Conservation (phyloP, 805 yeast species). For the Saturnispora saitoi region DNA sequence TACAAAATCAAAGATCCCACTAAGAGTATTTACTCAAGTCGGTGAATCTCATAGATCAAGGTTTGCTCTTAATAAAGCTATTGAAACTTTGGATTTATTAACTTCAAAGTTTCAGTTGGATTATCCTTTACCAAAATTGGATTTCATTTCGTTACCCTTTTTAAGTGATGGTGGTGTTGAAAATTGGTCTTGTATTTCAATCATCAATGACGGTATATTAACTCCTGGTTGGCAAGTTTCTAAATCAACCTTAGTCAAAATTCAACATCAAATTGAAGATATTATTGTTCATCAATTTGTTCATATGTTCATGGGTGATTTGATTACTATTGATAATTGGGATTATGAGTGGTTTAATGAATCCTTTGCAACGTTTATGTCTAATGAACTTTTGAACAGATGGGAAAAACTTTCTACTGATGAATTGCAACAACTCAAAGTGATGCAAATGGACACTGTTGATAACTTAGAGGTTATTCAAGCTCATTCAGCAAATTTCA, state of each 20-base stretch:
- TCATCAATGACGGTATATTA: slow-evolving; percentile 44
- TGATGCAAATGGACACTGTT: slow-evolving; percentile 26
- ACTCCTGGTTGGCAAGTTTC: slow-evolving; percentile 27
- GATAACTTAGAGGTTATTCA: slow-evolving; percentile 29
- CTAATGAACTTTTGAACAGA: slow-evolving; percentile 31
- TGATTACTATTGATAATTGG: slow-evolving; percentile 60
- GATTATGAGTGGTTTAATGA: slow-evolving; percentile 67
- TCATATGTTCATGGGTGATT: slow-evolving; percentile 76
- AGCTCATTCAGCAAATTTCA: slow-evolving; percentile 25
- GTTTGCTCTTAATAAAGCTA: slow-evolving; percentile 42
- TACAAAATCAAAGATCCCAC: slow-evolving; percentile 29
- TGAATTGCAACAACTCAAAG: slow-evolving; percentile 27
- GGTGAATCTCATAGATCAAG: slow-evolving; percentile 42
- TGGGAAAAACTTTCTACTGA: slow-evolving; percentile 28
- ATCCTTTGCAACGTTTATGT: slow-evolving; percentile 68
- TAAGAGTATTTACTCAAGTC: slow-evolving; percentile 46
- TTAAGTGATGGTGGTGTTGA: slow-evolving; percentile 76
- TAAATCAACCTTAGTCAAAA: slow-evolving; percentile 11
- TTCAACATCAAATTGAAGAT: slow-evolving; percentile 34
- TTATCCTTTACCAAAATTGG: slow-evolving; percentile 59
- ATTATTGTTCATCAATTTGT: slow-evolving; percentile 64
- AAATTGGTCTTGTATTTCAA: slow-evolving; percentile 62
- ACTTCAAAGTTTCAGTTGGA: slow-evolving; percentile 34
- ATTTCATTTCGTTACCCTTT: slow-evolving; percentile 61
- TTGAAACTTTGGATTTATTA: slow-evolving; percentile 40